These are phyloP conservation scores for Fennellomyces sp. DNA, from an alignment of 371 early-diverging fungal genomes.

Conservation along the genomic window DNA sequence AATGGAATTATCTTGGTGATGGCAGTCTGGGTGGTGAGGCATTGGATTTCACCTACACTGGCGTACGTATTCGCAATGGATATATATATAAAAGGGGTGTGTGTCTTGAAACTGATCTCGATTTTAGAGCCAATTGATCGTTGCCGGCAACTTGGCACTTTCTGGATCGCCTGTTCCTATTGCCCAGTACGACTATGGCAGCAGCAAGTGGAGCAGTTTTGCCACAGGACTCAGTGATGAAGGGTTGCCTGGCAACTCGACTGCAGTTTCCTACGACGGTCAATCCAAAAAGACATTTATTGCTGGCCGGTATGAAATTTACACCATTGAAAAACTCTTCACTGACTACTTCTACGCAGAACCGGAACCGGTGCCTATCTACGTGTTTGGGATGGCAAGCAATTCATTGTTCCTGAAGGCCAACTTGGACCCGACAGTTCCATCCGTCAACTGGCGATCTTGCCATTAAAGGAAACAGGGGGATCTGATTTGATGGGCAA, in stretches of 20 bases:
- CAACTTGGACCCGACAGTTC: conserved; percentile 36
- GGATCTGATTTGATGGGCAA: conserved; percentile 8
- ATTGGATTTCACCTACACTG: conserved; percentile 52
- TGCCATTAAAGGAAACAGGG: conserved; percentile 17
- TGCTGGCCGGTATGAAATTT: conserved; percentile 34
- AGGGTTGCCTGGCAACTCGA: conserved; percentile 42
- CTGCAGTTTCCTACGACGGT: conserved; percentile 36
- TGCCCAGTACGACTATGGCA: conserved; percentile 52
- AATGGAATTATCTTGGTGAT: conserved; percentile 48
- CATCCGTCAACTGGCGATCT: conserved; percentile 25
- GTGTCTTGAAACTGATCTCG: not conserved
- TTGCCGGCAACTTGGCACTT: conserved; percentile 54
- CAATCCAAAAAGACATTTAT: conserved; percentile 36
- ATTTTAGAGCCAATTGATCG: conserved; percentile 38
- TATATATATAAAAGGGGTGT: not conserved
- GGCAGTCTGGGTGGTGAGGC: conserved; percentile 45
- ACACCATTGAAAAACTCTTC: not conserved
- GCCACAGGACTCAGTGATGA: conserved; percentile 26
- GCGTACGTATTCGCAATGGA: conserved; percentile 26
- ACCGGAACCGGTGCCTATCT: conserved; percentile 24
- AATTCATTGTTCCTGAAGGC: conserved; percentile 20
- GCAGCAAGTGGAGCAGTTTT: conserved; percentile 46
- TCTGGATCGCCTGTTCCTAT: conserved; percentile 39
- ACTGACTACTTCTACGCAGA: not conserved
- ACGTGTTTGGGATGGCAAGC: conserved; percentile 44